A percentile compares a stretch with the other conserved stretches of the same genome.
These are phyloP conservation scores for Bremia lactucae DNA, from an alignment of 352 stramenopile species.

Conservation along the genomic window DNA sequence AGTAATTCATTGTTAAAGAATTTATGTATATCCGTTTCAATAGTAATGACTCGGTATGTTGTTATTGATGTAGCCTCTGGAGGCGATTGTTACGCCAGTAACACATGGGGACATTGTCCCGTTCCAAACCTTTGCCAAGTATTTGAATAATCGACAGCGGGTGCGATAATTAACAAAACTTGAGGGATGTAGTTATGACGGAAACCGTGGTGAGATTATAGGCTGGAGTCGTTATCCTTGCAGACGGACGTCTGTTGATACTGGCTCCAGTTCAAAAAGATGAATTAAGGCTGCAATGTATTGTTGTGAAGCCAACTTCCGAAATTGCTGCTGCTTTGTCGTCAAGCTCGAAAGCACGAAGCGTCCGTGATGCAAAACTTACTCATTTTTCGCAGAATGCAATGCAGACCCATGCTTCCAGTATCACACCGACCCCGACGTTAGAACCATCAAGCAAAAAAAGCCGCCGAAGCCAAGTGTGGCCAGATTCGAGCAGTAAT, in stretches of 20 bases:
- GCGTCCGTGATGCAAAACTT: constrained; percentile 17
- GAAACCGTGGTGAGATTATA: constrained; percentile 8
- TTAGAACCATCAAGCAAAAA: constrained; percentile 4
- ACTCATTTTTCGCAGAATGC: background rate
- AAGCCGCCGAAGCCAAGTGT: constrained; percentile 2
- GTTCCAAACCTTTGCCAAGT: constrained; percentile 41
- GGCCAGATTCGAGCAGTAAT: constrained; percentile 7
- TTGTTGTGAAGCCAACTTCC: constrained; percentile 26
- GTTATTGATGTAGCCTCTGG: constrained; percentile 31
- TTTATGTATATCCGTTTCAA: too few relatives aligned
- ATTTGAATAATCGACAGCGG: constrained; percentile 40
- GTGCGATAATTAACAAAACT: constrained; percentile 12
- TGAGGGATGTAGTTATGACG: background rate
- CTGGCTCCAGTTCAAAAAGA: constrained; percentile 35
- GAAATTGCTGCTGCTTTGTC: constrained; percentile 5
- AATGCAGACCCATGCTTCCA: background rate
- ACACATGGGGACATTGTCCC: constrained; percentile 11
- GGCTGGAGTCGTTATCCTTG: constrained; percentile 49
- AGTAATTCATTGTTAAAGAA: constrained; percentile 20
- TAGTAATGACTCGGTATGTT: constrained; percentile 1
- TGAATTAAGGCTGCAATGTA: constrained; percentile 33
- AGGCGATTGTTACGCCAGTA: constrained; percentile 30
- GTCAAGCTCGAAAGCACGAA: constrained; percentile 19
- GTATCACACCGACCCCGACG: background rate
- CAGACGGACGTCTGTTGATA: constrained; percentile 33